Evolutionary conservation across 1,284 basidiomycete species (phyloP).

Genomic region (Tylopilus sp.): DNA sequence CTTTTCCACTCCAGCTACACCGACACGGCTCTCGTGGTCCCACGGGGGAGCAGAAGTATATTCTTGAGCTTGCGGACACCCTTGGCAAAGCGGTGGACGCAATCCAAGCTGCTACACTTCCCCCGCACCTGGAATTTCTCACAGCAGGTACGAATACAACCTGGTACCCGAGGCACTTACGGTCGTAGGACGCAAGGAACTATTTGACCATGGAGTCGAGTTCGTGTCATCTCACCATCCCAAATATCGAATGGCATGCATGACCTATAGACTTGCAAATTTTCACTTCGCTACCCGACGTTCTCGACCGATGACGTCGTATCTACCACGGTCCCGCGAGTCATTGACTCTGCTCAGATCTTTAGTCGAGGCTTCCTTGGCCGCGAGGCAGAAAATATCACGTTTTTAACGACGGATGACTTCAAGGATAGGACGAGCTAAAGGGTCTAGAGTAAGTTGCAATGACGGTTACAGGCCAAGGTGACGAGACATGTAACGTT

Average conservation of each 20-base stretch:
- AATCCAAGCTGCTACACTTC: slow-evolving; percentile 33
- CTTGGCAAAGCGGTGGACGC: slow-evolving; percentile 29
- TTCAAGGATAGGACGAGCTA: slow-evolving; percentile 33
- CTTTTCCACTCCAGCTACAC: slow-evolving; percentile 10
- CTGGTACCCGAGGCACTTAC: slow-evolving; percentile 22
- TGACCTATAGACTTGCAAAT: slow-evolving; percentile 16
- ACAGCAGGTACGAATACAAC: slow-evolving; percentile 37
- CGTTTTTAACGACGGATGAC: slow-evolving; percentile 13
- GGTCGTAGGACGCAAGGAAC: slow-evolving; percentile 11
- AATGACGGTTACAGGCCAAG: not conserved
- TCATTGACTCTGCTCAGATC: slow-evolving; percentile 19
- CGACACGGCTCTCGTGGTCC: slow-evolving; percentile 32
- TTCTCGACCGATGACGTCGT: slow-evolving; percentile 33
- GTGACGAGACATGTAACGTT: not conserved
- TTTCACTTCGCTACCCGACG: slow-evolving; percentile 17
- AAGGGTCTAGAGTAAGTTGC: slow-evolving; percentile 37
- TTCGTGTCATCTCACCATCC: slow-evolving; percentile 1
- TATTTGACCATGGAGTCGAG: slow-evolving; percentile 22
- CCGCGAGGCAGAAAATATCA: not conserved
- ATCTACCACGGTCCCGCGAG: slow-evolving; percentile 38
- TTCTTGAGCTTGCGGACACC: slow-evolving; percentile 34
- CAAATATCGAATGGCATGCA: too few species aligned
- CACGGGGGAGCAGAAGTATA: slow-evolving; percentile 22
- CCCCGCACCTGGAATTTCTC: slow-evolving; percentile 37
- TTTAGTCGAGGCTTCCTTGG: slow-evolving; percentile 19